phyloP scores from a whole-genome alignment of 2,329 filamentous ascomycete species.

The Alternaria ventricosa region DNA sequence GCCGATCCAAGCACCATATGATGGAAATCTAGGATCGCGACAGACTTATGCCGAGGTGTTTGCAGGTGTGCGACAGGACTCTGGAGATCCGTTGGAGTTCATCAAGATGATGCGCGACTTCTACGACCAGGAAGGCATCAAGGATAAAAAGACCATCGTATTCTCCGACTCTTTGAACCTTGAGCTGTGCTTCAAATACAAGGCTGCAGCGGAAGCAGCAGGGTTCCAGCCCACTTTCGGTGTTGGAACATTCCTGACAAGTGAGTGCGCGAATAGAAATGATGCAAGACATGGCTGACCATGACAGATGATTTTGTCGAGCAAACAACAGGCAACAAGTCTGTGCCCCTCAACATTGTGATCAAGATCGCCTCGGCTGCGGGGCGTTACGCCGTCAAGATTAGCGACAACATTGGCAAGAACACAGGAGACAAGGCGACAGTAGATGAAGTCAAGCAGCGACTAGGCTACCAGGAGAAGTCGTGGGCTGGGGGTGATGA shows the following conservation, averaged over 20 bases:
- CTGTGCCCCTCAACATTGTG: constrained; percentile 92
- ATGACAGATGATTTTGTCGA: constrained; percentile 78
- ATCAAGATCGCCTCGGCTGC: constrained; percentile 91
- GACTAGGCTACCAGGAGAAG: constrained; percentile 85
- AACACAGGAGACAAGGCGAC: constrained; percentile 87
- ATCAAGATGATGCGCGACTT: constrained; percentile 80
- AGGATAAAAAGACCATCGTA: constrained; percentile 84
- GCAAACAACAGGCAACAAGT: constrained; percentile 76
- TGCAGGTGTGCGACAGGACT: constrained; percentile 86
- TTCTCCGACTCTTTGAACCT: constrained; percentile 96
- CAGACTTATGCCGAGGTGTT: constrained; percentile 81
- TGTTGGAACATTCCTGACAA: constrained; percentile 93
- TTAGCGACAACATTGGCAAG: constrained; percentile 87
- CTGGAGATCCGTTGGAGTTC: constrained; percentile 82
- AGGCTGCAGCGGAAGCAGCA: constrained; percentile 76
- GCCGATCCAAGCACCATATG: constrained; percentile 54
- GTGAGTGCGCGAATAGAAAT: constrained; percentile 46
- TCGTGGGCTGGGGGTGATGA: constrained; percentile 86
- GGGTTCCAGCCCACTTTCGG: constrained; percentile 90
- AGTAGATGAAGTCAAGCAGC: constrained; percentile 81
- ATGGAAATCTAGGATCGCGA: constrained; percentile 50
- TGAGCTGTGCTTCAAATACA: constrained; percentile 89
- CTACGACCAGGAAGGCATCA: constrained; percentile 77
- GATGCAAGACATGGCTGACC: constrained; percentile 16
- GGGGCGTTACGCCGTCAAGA: constrained; percentile 85